Evolutionary conservation across 805 yeast genomes (phyloP).

Genomic region (Ogataea populi-albae): DNA sequence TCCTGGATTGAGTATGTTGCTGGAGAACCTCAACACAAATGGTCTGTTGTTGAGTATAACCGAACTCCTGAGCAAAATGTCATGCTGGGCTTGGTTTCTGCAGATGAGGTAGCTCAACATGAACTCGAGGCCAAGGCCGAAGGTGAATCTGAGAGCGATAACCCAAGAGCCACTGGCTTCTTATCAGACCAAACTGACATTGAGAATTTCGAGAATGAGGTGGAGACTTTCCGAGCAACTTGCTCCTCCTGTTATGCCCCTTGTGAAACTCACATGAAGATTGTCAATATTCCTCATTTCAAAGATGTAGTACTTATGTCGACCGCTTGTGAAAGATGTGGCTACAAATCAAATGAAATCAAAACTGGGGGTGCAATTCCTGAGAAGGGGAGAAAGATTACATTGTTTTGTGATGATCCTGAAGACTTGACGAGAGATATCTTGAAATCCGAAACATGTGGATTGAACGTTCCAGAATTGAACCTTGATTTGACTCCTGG

Average conservation of each 20-base stretch:
- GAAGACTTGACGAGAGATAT: conserved; percentile 95
- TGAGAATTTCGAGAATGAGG: conserved; percentile 84
- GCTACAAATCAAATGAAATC: conserved; percentile 95
- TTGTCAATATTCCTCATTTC: conserved; percentile 95
- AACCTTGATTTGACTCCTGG: conserved; percentile 91
- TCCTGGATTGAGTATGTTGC: conserved; percentile 93
- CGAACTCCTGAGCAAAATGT: conserved; percentile 89
- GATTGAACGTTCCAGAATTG: conserved; percentile 80
- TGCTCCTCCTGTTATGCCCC: conserved; percentile 85
- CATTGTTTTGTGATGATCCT: conserved; percentile 75
- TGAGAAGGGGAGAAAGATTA: conserved; percentile 70
- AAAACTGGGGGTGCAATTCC: conserved; percentile 98
- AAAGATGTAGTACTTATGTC: conserved; percentile 97
- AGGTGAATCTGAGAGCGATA: conserved; percentile 23
- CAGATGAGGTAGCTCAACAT: conserved; percentile 58
- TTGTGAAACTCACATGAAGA: conserved; percentile 94
- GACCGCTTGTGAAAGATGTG: conserved; percentile 88
- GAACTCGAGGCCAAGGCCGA: conserved; percentile 27
- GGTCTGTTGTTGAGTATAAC: conserved; percentile 79
- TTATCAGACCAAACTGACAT: conserved; percentile 72
- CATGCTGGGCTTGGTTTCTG: conserved; percentile 74
- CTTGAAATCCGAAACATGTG: conserved; percentile 91
- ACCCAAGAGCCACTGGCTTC: conserved; percentile 54
- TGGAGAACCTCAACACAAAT: conserved; percentile 83
- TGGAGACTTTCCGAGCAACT: conserved; percentile 87